Evolutionary conservation across 2,329 filamentous ascomycete genomes (phyloP), one percentile per base, ranked within the genome.

Genomic region (Drechslerella stenobrocha): DNA sequence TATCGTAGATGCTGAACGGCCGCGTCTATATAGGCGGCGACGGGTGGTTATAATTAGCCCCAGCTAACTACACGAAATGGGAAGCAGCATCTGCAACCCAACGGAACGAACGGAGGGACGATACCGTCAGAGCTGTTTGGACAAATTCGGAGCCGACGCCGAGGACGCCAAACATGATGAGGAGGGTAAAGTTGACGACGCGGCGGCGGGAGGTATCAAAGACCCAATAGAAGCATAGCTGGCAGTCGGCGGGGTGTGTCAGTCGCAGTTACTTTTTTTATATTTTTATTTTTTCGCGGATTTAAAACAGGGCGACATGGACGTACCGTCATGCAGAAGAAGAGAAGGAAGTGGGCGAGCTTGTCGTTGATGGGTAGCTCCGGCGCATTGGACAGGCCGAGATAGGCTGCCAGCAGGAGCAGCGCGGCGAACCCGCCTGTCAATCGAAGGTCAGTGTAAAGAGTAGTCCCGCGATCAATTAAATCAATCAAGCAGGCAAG

Each of bases 191-290:
- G 77, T 98, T 87, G 48, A 96, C 80, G 18, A 85, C 87, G 72
- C 92, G 88, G 52, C 92, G 86, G 70, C 93, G 88, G 70, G 86
- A 87, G 52, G 90, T 95, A 76, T 98, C 93, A 73, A 96, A 79
- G 75, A 96, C 64, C 64, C 55, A 69, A 40, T 69, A 60, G 56
- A 69, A 61, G 24, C 63, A 61, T 61, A 61, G 24, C 63, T 60
- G n/a, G 45, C 13, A 15, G 11, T 26, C 2, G n/a, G 5, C 28
- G 24, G 8, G 4, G 5, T 15, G 13, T 26, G 4, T 28, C 28
- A 34, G 13, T 13, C n/a, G 13, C 24, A 18, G 3, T 15, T 23
- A 46, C 3, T 3, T 9, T 15, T 28, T 4, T 3, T 23, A 28
- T 37, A 37, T 13, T 15, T 9, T 15, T 37, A 37, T 13, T 13